phyloP scores from a whole-genome alignment of 139 green algal species.

The Deuterostichococcus epilithicus region DNA sequence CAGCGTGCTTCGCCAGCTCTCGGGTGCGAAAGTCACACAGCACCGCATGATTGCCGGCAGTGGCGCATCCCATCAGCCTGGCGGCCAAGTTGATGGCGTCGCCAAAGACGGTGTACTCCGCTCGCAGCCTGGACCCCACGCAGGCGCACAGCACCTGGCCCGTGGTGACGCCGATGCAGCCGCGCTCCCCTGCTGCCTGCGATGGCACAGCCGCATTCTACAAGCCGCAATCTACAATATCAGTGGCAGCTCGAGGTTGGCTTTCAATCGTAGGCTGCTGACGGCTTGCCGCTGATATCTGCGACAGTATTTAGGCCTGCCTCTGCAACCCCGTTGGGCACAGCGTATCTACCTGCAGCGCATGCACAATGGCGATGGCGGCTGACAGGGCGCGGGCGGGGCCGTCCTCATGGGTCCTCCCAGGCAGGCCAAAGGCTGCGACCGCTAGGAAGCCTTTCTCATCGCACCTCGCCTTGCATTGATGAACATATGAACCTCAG shows the following conservation, averaged over 20 bases:
- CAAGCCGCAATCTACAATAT: background rate
- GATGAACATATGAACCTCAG: no score
- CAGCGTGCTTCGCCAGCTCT: conserved; percentile 23
- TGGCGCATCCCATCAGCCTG: conserved; percentile 65
- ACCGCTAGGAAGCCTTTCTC: conserved; percentile 88
- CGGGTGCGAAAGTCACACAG: conserved; percentile 68
- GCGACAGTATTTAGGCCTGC: conserved; percentile 37
- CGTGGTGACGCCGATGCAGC: conserved; percentile 66
- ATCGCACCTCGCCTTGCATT: conserved; percentile 71
- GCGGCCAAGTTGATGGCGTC: conserved; percentile 82
- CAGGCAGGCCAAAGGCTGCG: conserved; percentile 76
- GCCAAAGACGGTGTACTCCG: conserved; percentile 85
- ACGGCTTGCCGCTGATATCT: no score
- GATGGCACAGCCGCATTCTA: background rate
- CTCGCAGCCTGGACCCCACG: conserved; percentile 64
- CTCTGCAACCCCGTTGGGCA: conserved; percentile 18
- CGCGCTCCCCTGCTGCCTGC: conserved; percentile 17
- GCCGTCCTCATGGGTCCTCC: conserved; percentile 65
- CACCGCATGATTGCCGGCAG: conserved; percentile 29
- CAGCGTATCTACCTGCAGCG: conserved; percentile 33
- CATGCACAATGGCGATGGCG: background rate
- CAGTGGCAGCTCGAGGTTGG: background rate
- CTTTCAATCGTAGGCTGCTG: background rate
- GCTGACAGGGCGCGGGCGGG: conserved; percentile 49
- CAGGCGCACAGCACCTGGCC: conserved; percentile 76